Evolutionary conservation across 73 alveolate genomes (phyloP).

Genomic region (Diophrys appendiculata): DNA sequence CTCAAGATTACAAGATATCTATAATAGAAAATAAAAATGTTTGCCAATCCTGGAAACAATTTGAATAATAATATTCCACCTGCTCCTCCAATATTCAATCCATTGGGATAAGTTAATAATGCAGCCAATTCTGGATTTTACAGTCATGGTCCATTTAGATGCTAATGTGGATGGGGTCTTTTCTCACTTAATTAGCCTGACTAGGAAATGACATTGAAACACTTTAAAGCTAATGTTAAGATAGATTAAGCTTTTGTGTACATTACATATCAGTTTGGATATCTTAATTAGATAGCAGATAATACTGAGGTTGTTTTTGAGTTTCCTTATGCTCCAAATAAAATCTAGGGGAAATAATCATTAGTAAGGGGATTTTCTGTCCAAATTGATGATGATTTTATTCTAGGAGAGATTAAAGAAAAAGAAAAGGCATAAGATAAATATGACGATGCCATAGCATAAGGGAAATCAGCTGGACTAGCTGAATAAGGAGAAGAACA

Average conservation of each 20-base stretch:
- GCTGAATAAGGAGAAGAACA: conserved; percentile 1
- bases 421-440: conserved; percentile 31
- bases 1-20: too few relatives aligned
- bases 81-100: too few relatives aligned
- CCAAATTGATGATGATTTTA: conserved; percentile 10
- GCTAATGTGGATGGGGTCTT: neutral
- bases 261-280: neutral
- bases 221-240: neutral
- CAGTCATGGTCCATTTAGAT: too few relatives aligned
- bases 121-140: too few relatives aligned
- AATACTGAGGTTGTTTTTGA: neutral
- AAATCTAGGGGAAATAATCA: neutral
- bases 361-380: neutral
- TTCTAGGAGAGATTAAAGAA: conserved; percentile 11
- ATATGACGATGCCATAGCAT: conserved; percentile 53
- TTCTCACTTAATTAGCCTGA: neutral
- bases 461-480: conserved; percentile 43
- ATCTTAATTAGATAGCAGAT: neutral
- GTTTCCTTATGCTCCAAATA: neutral
- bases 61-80: too few relatives aligned
- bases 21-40: too few relatives aligned
- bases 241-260: neutral
- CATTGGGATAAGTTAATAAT: too few relatives aligned
- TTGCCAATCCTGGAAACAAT: too few relatives aligned
- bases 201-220: neutral